Conservation (phyloP, 805 yeast genomes). For the Torulaspora gathmanii region DNA sequence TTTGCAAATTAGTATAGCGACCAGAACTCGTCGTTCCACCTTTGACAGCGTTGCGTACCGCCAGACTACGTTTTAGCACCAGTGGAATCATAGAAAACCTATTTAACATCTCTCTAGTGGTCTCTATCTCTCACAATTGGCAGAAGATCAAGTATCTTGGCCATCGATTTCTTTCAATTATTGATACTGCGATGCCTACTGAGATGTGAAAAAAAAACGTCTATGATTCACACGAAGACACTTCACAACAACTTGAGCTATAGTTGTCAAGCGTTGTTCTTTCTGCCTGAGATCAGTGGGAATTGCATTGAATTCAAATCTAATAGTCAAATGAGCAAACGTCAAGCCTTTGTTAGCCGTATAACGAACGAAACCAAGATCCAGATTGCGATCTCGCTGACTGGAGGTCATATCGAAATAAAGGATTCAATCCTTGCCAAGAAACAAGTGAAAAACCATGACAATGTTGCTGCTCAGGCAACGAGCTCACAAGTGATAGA, state of each 20-base stretch:
- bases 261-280: neutral
- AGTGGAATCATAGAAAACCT: neutral
- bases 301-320: neutral
- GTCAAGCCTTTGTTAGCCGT: slow-evolving; percentile 43
- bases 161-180: too few species aligned
- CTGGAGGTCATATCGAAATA: slow-evolving; percentile 74
- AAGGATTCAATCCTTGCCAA: slow-evolving; percentile 51
- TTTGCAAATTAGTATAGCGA: slow-evolving; percentile 34
- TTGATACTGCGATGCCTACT: too few species aligned
- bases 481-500: slow-evolving; percentile 69
- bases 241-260: too few species aligned
- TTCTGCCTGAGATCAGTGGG: neutral
- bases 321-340: slow-evolving; percentile 18
- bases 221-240: too few species aligned
- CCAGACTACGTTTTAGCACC: slow-evolving; percentile 5
- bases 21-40: slow-evolving; percentile 1
- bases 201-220: too few species aligned
- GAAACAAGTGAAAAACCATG: slow-evolving; percentile 32
- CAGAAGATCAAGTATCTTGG: too few species aligned
- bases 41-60: slow-evolving; percentile 7
- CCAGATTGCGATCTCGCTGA: slow-evolving; percentile 75
- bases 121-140: neutral
- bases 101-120: slow-evolving; percentile 1
- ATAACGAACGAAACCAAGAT: slow-evolving; percentile 91
- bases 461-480: slow-evolving; percentile 61